Base-by-base conservation (phyloP, 2,329 filamentous ascomycete genomes). In the Diaporthe humulicola region DNA sequence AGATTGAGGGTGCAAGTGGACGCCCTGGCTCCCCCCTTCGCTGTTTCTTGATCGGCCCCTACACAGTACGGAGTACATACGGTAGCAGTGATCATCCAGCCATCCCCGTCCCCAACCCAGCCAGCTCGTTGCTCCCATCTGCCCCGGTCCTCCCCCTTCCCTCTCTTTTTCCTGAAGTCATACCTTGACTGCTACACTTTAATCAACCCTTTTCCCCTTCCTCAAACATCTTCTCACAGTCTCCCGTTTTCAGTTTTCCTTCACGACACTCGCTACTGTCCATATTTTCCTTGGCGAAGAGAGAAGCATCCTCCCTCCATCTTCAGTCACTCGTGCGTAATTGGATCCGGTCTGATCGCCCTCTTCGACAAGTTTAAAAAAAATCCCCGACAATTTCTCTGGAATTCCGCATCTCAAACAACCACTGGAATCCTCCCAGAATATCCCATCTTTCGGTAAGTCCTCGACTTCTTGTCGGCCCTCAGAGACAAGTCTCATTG, bases 261-360 rank as follows among this genome's bases (percentile, higher is more conserved):
- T 76, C 75, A 74, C 73, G 73, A 76, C 75, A 76, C 74, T 76
- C 75, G 75, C 75, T 76, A 74, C 58, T 72, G 60, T 74, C 74
- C 61, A 73, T 69, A 71, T 70, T 74, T 74, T 70, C 56, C 56
- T 61, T 60, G 70, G 73, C 67, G 71, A 71, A 66, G 73, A 76
- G 70, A 74, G 70, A 75, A 56, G 54, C 61, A 74, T 38, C 70
- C 56, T 64, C 28, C 58, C 58, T 58, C 70, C 66, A 57, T 64
- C 48, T 56, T 61, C 60, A 40, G 70, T 72, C 45, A 33, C 64
- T 60, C 61, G 71, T 70, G 70, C 56, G 42, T 72, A 71, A 71
- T 75, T 66, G 57, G 64, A 75, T 48, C 57, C 54, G 56, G 38
- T 52, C 57, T 73, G 60, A 54, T 66, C 71, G 61, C 64, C 71